Base-by-base conservation (phyloP, 352 stramenopile species). In the Phytophthora kernoviae region DNA sequence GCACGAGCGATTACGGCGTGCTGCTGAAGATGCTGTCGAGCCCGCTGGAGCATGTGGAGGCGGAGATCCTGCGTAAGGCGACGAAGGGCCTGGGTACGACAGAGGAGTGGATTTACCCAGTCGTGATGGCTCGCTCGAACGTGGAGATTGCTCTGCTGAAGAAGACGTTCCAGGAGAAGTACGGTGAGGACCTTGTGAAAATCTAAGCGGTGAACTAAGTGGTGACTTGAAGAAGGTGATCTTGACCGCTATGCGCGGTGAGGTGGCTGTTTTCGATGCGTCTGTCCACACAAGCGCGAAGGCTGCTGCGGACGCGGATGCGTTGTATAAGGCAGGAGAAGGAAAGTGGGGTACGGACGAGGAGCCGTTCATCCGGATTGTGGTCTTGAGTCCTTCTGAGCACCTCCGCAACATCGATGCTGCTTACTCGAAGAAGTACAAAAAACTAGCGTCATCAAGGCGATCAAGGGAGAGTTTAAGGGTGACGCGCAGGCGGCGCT, bases 291-390 rank as follows among this genome's bases (percentile, higher is more conserved):
- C 72, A 39, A 48, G 45, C 42, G 62, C 63, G 12, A 84, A 87
- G 67, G 81, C 79, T 22, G 67, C 66, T 45, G 48, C 62, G 6
- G 70, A 90, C 27, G 83, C 83, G 0, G 77, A 79, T 24, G 68
- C 30, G 1, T 47, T 92, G 5, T 92, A 90, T 74, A 82, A 85
- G 41, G 82, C 80, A 20, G 80, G 80, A 57, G 72, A 92, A 71
- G 80, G 80, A 42, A 74, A 70, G 34, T 75, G 76, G 26, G 80
- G 83, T 17, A 92, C 80, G n/a, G 75, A 90, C 39, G 75, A 87
- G 53, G 63, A 71, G 8, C 58, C 65, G n/a, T 85, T 90, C 52
- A 82, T 84, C 50, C 73, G 72, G 27, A 66, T 81, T 14, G 9
- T 77, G 12, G 46, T 78, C 15, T 70, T 50, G 22, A 82, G 68